Percentiles rank a stretch among this genome's conserved stretches.
Evolutionary conservation across 2,329 filamentous ascomycete genomes (phyloP).

Genomic region (Parascedosporium putredinis): DNA sequence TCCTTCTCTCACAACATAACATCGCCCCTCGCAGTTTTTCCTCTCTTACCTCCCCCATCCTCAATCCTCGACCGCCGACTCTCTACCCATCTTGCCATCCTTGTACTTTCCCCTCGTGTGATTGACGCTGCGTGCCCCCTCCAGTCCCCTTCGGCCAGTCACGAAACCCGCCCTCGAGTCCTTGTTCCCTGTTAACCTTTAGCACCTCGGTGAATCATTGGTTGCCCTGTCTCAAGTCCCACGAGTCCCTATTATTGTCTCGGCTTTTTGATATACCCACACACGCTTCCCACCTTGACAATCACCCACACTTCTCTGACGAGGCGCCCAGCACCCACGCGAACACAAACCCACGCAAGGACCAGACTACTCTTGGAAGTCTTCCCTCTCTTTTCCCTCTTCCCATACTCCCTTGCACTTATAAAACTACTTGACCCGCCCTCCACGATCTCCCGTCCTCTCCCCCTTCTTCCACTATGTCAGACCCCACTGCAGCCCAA

Average conservation of each 20-base stretch:
- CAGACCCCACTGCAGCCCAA: conserved; percentile 47
- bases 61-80: background rate
- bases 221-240: conserved; percentile 12
- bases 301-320: no score
- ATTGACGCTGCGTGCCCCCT: background rate
- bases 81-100: conserved; percentile 3
- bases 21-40: no score
- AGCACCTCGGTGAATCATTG: conserved; percentile 5
- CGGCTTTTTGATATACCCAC: conserved; percentile 4
- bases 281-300: background rate
- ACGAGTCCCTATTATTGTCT: conserved; percentile 10
- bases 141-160: background rate
- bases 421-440: conserved; percentile 8
- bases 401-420: background rate
- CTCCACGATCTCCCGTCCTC: conserved; percentile 26
- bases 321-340: conserved; percentile 10
- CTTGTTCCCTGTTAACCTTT: background rate
- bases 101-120: background rate
- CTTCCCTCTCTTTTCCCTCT: conserved; percentile 5
- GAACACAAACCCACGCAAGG: conserved; percentile 10
- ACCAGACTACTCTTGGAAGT: no score
- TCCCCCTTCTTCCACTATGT: conserved; percentile 31
- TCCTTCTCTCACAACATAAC: background rate
- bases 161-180: background rate
- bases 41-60: no score